A percentile compares a stretch with the other conserved stretches of the same genome.
These are phyloP conservation scores for Arbutus unedo DNA, from an alignment of 148 eudicot species.

Conservation along the genomic window DNA sequence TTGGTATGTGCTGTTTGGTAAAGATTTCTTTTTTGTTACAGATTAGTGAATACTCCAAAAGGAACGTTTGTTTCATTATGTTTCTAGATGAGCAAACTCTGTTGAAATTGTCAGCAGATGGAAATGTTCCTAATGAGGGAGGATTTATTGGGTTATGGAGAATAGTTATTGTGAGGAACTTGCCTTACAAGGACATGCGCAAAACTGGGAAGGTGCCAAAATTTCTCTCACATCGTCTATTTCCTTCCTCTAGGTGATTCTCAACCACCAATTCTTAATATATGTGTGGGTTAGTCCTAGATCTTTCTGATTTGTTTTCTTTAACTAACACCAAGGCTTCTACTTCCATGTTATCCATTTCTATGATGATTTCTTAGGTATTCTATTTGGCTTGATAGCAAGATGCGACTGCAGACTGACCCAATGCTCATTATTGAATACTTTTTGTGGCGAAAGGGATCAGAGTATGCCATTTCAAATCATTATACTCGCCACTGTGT, in stretches of 20 bases:
- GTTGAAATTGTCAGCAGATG: constrained; percentile 61
- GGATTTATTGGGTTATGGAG: constrained; percentile 90
- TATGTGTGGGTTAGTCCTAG: constrained; percentile 8
- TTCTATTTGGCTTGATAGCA: constrained; percentile 98
- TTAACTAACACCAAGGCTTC: background rate
- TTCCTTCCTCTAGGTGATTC: constrained; percentile 86
- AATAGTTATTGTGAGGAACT: constrained; percentile 65
- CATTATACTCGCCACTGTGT: constrained; percentile 96
- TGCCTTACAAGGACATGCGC: constrained; percentile 87
- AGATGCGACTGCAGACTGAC: constrained; percentile 76
- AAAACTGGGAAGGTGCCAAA: constrained; percentile 99
- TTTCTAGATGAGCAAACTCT: constrained; percentile 83
- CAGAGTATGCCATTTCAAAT: constrained; percentile 94
- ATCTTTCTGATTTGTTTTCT: background rate
- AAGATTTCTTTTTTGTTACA: constrained; percentile 36
- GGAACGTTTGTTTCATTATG: constrained; percentile 89
- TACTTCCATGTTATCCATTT: background rate
- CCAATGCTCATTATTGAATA: constrained; percentile 80
- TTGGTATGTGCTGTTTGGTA: constrained; percentile 5
- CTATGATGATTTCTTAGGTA: constrained; percentile 47
- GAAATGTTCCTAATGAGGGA: constrained; percentile 66
- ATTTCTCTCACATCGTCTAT: constrained; percentile 90
- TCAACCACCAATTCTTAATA: constrained; percentile 3
- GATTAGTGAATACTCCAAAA: constrained; percentile 92
- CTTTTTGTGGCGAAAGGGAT: constrained; percentile 74